Base-by-base conservation (phyloP, 306 rosid species). In the Lablab purpureus region DNA sequence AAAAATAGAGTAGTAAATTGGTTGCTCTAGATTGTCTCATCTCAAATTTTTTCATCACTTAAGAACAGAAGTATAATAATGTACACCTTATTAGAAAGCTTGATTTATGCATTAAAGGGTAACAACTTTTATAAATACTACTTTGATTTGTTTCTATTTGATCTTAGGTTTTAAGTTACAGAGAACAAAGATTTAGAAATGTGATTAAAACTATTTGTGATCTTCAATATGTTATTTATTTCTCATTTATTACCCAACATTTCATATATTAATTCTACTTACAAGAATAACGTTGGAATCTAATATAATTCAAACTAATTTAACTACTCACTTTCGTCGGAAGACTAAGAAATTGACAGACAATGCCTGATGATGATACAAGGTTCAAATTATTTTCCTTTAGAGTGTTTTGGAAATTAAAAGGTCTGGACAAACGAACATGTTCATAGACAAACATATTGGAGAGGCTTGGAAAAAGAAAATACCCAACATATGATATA, bases 301-400 rank as follows among this genome's bases (percentile, higher is more conserved):
- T 46, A 49, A 3, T 15, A 23, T 37, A 80, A 59, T 52, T 46
- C 67, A 50, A 28, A 64, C 40, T 51, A n/a, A 54, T 23, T 17
- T 22, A 81, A 37, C 37, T 56, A n/a, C 40, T 22, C 19, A 37
- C 68, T 17, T 37, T 47, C 76, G 41, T 75, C 18, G 10, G 41
- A 23, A 41, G 19, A 37, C 36, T 56, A 11, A 67, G 18, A 52
- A 41, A 21, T 69, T 54, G 41, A 10, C 12, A 32, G 67, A 30
- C 30, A n/a, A 73, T 34, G 21, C 54, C 45, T 23, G 45, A 46
- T n/a, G n/a, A n/a, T 11, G 43, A 23, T 69, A 54, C 17, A 67
- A 71, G 40, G 79, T 45, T 68, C 47, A 64, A 25, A 36, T 60
- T 70, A 12, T 67, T 78, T 67, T 67, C 70, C 43, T 71, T 27